A percentile compares a stretch with the other conserved stretches of the same genome.
Evolutionary conservation across 352 stramenopile species (phyloP).

Genomic region (Pythium scleroteichum): DNA sequence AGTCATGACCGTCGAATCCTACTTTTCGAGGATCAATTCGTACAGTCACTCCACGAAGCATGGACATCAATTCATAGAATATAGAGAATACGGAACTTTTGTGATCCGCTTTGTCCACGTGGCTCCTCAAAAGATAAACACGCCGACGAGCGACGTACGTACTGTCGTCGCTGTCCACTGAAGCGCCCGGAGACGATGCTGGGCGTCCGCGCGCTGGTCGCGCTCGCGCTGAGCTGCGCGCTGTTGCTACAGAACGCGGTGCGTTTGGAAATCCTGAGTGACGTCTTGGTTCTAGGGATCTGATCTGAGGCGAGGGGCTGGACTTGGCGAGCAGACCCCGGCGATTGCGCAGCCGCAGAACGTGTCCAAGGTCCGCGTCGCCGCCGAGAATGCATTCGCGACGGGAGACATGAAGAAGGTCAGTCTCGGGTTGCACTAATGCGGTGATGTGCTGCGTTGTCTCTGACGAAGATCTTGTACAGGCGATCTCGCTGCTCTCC

Average conservation of each 20-base stretch:
- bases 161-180: conserved; percentile 2
- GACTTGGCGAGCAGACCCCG: neutral
- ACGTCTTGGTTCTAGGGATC: too few species aligned
- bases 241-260: conserved; percentile 18
- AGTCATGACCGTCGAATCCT: neutral
- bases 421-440: neutral
- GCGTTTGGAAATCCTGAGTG: too few species aligned
- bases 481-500: conserved; percentile 77
- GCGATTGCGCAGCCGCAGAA: conserved; percentile 37
- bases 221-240: conserved; percentile 31
- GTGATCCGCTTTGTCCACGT: conserved; percentile 17
- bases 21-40: conserved; percentile 10
- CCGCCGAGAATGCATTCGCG: conserved; percentile 77
- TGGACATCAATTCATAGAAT: conserved; percentile 16
- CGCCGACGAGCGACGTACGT: conserved; percentile 1
- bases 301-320: too few species aligned
- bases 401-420: conserved; percentile 78
- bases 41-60: conserved; percentile 1
- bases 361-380: conserved; percentile 62
- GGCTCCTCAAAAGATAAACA: conserved; percentile 8
- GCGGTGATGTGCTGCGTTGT: too few species aligned
- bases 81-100: conserved; percentile 13
- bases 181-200: conserved; percentile 10
- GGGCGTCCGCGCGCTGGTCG: conserved; percentile 26
- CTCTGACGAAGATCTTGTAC: too few species aligned